Evolutionary conservation across 2,329 filamentous ascomycete species (phyloP).

Genomic region (Trichoderma aggressivum): DNA sequence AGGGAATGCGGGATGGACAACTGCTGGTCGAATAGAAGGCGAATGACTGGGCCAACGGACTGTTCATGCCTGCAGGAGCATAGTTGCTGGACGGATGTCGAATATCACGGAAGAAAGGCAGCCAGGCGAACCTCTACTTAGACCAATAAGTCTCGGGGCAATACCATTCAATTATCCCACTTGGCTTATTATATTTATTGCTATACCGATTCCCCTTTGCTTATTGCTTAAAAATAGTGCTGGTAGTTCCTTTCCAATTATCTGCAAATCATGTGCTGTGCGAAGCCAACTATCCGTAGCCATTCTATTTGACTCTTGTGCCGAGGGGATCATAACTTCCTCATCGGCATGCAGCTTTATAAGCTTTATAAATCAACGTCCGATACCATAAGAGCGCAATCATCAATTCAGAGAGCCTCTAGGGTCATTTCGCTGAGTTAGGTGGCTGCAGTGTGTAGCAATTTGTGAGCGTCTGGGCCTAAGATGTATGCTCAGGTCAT

Average conservation of each 20-base stretch:
- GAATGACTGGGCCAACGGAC: neutral
- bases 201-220: neutral
- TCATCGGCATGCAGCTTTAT: neutral
- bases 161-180: neutral
- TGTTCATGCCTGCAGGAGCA: neutral
- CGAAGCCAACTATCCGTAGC: neutral
- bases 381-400: neutral
- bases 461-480: neutral
- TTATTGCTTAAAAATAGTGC: neutral
- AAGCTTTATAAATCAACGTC: neutral
- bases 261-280: neutral
- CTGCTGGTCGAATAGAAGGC: neutral
- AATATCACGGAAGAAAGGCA: neutral
- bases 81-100: slow-evolving; percentile 1
- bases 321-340: neutral
- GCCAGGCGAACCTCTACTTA: slow-evolving; percentile 8
- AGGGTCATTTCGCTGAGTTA: neutral
- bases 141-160: slow-evolving; percentile 7
- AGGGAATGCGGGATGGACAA: neutral
- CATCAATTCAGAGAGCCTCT: neutral
- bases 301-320: neutral
- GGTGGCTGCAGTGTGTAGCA: too few species aligned
- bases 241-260: neutral
- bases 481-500: neutral
- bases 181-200: neutral